Evolutionary conservation across 805 yeast genomes (phyloP).

Genomic region (Brettanomyces anomalus): DNA sequence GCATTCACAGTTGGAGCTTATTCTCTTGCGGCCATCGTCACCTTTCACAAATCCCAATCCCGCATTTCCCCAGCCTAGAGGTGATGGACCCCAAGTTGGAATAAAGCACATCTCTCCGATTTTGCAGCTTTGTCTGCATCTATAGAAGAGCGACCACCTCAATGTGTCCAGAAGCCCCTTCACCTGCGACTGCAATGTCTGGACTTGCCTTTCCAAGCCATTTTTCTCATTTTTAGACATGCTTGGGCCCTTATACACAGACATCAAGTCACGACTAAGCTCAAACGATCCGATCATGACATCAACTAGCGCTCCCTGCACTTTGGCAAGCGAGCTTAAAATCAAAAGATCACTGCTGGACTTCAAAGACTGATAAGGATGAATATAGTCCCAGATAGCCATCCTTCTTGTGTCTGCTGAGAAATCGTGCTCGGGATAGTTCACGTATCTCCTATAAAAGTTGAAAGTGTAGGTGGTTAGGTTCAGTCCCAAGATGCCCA

Average conservation of each 20-base stretch:
- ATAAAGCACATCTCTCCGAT: constrained; percentile 44
- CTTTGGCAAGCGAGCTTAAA: constrained; percentile 37
- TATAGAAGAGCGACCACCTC: constrained; percentile 35
- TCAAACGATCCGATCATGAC: constrained; percentile 29
- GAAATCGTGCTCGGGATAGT: constrained; percentile 11
- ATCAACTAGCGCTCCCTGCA: constrained; percentile 30
- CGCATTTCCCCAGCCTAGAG: constrained; percentile 33
- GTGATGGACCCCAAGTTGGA: constrained; percentile 56
- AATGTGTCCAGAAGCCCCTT: constrained; percentile 20
- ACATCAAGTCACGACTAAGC: constrained; percentile 20
- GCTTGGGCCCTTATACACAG: constrained; percentile 4
- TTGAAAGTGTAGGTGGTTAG: constrained; percentile 34
- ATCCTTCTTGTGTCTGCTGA: constrained; percentile 14
- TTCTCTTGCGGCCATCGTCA: constrained; percentile 16
- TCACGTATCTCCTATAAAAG: constrained; percentile 36
- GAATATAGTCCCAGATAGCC: constrained; percentile 39
- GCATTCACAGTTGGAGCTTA: constrained; percentile 14
- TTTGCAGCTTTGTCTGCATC: constrained; percentile 34
- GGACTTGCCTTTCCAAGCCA: constrained; percentile 13
- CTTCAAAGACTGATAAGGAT: constrained; percentile 30
- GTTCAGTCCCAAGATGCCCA: constrained; percentile 19
- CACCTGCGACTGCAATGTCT: constrained; percentile 2
- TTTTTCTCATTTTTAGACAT: constrained; percentile 3
- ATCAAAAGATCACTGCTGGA: constrained; percentile 37
- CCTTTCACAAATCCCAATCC: constrained; percentile 17